Base-by-base conservation (phyloP, 2,329 filamentous ascomycete genomes). In the Colletotrichum camelliae region DNA sequence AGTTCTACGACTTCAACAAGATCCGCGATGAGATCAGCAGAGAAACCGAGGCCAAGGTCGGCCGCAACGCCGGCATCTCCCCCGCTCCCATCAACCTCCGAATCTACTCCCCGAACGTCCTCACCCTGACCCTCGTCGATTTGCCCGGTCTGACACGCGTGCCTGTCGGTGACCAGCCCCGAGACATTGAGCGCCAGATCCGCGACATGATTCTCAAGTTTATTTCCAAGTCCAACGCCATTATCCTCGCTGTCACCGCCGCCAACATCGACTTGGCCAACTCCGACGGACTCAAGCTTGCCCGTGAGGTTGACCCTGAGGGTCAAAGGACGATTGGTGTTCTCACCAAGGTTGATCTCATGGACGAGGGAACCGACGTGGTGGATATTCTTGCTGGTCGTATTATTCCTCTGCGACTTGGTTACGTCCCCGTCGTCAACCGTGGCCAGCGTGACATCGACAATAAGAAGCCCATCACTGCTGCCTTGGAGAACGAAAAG, bases 201-300 rank as follows among this genome's bases (percentile, higher is more conserved):
- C 93, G 92, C 83, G 97, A 98, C 82, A 98, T 99, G 96, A 96
- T 99, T 58, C 88, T 98, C 83, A 98, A 98, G 89, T 97, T 98
- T 85, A 99, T 99, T 84, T 95, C 94, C 87, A 99, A 99, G 88
- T 94, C 96, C 39, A 99, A 99, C 86, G 97, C 97, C 76, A 99
- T 99, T 85, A 97, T 99, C 80, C 89, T 99, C 71, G 97, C 97
- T 57, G 97, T 99, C 78, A 98, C 97, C 7, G 94, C 96, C 57
- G 97, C 97, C 81, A 99, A 99, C 85, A 96, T 96, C 77, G 97
- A 99, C 92, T 89, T 99, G 89, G 97, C 97, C 82, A 99, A 99
- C 89, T 99, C 97, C 24, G 97, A 99, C 85, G 97, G 97, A 81
- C 87, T 99, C 84, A 98, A 99, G 88, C 91, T 99, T 80, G 97